These are phyloP conservation scores for Avena atlantica DNA, from an alignment of 176 grass and related monocot species.

Conservation along the genomic window DNA sequence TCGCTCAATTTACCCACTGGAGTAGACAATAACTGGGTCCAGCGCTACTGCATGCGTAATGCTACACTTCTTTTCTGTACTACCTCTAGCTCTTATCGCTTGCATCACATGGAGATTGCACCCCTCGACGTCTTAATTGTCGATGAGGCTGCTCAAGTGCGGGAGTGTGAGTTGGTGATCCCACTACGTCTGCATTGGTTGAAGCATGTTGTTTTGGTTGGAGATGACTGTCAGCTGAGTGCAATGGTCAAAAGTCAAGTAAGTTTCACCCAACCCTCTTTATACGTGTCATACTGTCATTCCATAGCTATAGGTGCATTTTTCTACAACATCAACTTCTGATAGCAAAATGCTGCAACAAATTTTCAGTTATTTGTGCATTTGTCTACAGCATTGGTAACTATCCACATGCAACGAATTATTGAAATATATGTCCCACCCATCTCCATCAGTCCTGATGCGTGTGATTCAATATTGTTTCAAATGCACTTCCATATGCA, in stretches of 20 bases:
- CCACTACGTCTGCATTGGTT: conserved; percentile 60
- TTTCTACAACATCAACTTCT: not conserved
- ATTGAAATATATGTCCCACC: not conserved
- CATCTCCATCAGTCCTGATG: conserved; percentile 6
- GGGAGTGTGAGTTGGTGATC: conserved; percentile 78
- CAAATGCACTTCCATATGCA: not conserved
- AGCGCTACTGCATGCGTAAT: conserved; percentile 65
- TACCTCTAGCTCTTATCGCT: conserved; percentile 66
- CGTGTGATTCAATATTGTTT: not conserved
- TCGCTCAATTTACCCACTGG: conserved; percentile 45
- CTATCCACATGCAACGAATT: not conserved
- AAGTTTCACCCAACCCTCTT: conserved; percentile 11
- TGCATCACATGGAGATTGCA: conserved; percentile 54
- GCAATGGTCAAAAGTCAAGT: conserved; percentile 77
- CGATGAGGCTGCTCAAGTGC: conserved; percentile 83
- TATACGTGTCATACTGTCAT: conserved; percentile 5
- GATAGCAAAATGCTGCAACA: not conserved
- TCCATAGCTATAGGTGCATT: not conserved
- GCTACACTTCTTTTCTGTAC: conserved; percentile 82
- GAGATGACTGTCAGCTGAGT: conserved; percentile 77
- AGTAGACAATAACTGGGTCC: conserved; percentile 42
- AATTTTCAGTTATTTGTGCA: not conserved
- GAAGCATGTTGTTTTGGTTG: conserved; percentile 78
- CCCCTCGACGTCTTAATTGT: conserved; percentile 75
- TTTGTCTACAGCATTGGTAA: not conserved